Conservation (phyloP, 225 moss, liverwort and hornwort species). For the Neckera pumila region DNA sequence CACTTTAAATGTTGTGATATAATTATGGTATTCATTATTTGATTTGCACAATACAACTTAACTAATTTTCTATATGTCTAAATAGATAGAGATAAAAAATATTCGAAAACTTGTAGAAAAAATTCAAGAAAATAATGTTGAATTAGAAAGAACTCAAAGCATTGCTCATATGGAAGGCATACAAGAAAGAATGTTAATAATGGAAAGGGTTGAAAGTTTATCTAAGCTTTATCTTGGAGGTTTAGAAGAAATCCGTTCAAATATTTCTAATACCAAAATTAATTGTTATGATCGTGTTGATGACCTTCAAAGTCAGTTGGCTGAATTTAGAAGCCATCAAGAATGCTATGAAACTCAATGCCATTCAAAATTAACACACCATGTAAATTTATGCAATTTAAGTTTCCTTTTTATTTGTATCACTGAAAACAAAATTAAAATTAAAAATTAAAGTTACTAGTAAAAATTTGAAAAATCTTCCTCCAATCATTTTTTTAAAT, state of each 20-base stretch:
- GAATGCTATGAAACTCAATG: constrained; percentile 11
- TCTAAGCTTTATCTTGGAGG: constrained; percentile 83
- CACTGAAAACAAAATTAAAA: background rate
- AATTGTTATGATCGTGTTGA: constrained; percentile 57
- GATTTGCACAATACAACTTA: background rate
- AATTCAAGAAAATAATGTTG: constrained; percentile 29
- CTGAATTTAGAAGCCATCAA: constrained; percentile 41
- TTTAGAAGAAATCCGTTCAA: constrained; percentile 74
- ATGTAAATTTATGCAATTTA: background rate
- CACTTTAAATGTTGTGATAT: no score
- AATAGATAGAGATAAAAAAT: constrained; percentile 37
- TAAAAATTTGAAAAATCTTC: background rate
- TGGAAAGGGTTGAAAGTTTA: constrained; percentile 79
- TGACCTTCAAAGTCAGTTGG: constrained; percentile 58
- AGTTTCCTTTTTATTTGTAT: background rate
- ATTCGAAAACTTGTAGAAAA: constrained; percentile 51
- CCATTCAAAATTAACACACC: background rate
- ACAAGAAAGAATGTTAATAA: constrained; percentile 66
- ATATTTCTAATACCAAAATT: constrained; percentile 71
- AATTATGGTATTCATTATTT: background rate
- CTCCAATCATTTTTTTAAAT: no score
- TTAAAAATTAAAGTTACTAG: background rate
- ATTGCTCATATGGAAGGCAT: constrained; percentile 50
- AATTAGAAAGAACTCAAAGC: constrained; percentile 45
- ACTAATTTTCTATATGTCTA: background rate